Base-by-base conservation (phyloP, 1,139 yeast species). In the Lodderomyces orthopsilosis region DNA sequence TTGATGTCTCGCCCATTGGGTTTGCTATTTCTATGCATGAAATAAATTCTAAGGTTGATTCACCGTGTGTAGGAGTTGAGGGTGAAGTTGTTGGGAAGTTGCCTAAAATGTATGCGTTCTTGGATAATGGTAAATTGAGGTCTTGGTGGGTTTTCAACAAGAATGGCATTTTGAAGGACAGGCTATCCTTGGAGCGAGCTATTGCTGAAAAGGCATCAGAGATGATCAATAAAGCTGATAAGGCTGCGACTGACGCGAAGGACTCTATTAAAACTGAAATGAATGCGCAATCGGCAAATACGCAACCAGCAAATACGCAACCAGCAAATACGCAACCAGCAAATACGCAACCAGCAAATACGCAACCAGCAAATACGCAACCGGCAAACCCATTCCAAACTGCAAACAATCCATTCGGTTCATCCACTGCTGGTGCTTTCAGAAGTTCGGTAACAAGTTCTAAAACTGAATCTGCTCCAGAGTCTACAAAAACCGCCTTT, bases 1-100 rank as follows among this genome's bases (percentile, higher is more conserved):
- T 78, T 41, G 95, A 87, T 55, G 75, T 85, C 5, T 77, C 86
- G 1, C 81, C 91, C 0, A 65, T 85, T 17, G 96, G 96, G 1
- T 52, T 85, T 27, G 80, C 77, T 0, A 42, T 87, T 3, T 95
- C 87, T 56, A 55, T 81, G 13, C 65, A 75, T 6, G 66, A 79
- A 4, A 57, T 60, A 1, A 69, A 68, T 6, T 45, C 53, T 0
- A 54, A 52, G 2, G 79, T 83, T 2, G 43, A 55, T 3, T 74
- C 77, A 23, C 88, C 93, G 0, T 77, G 82, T 50, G 61, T 67
- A 9, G 81, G 82, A 4, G 73, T 83, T 4, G 88, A 83, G 2
- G 34, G 34, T 17, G 65, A 63, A 37, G 76, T 77, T 5, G 54
- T 44, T 4, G 77, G 73, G 0, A 71, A 79, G 38, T 67, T 85